phyloP scores from a whole-genome alignment of 2,329 filamentous ascomycete genomes.

The Onygenales sp. region DNA sequence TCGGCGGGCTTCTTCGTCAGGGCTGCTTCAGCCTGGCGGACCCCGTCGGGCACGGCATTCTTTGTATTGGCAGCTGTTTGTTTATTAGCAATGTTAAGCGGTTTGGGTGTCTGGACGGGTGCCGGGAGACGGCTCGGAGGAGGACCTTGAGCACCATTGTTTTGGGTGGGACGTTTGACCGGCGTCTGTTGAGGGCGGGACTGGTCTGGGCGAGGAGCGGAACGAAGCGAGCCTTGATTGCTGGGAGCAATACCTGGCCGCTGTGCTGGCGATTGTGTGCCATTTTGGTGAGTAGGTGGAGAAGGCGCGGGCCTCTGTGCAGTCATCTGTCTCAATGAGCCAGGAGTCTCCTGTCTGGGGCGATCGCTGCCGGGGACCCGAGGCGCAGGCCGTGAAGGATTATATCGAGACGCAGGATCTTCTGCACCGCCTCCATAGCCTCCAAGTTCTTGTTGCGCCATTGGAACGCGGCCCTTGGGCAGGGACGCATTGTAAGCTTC shows the following conservation, averaged over 20 bases:
- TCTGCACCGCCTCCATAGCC: conserved; percentile 51
- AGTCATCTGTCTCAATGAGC: conserved; percentile 44
- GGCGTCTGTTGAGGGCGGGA: conserved; percentile 29
- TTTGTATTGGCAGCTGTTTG: conserved; percentile 35
- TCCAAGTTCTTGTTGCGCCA: conserved; percentile 85
- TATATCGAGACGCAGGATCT: conserved; percentile 58
- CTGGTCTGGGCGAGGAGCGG: conserved; percentile 24
- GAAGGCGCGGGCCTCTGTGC: conserved; percentile 79
- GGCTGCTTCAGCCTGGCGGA: conserved; percentile 84
- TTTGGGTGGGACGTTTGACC: conserved; percentile 23
- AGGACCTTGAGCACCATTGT: conserved; percentile 38
- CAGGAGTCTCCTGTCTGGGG: conserved; percentile 40
- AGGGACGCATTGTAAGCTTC: conserved; percentile 86
- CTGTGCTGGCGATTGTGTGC: conserved; percentile 11
- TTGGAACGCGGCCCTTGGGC: conserved; percentile 66
- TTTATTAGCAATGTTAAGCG: conserved; percentile 67
- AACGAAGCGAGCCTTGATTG: conserved; percentile 24
- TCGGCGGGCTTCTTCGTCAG: conserved; percentile 68
- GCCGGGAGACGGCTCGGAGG: conserved; percentile 51
- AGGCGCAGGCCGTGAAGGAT: conserved; percentile 77
- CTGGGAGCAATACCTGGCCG: conserved; percentile 17
- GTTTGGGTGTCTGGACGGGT: conserved; percentile 56
- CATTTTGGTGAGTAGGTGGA: conserved; percentile 40
- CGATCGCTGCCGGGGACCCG: conserved; percentile 54
- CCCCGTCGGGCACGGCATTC: conserved; percentile 49